These are phyloP conservation scores for Adansonia rubrostipa DNA, from an alignment of 441 rosid species.

Conservation along the genomic window DNA sequence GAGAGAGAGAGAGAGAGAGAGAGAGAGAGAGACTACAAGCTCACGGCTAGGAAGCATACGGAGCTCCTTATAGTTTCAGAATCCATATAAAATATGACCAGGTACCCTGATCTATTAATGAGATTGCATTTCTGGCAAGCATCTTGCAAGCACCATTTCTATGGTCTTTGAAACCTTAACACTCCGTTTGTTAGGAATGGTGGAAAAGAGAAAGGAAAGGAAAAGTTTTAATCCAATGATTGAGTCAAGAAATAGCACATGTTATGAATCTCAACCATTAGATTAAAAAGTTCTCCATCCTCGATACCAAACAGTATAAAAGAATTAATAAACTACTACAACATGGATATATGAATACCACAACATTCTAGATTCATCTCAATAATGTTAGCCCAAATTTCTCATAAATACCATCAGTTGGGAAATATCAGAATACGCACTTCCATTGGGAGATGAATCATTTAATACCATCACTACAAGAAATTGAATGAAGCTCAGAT, in stretches of 20 bases:
- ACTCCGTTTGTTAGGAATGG: neutral
- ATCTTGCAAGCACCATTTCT: neutral
- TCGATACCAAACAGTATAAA: neutral
- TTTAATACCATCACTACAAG: no score
- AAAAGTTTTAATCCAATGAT: neutral
- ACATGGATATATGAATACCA: conserved; percentile 1
- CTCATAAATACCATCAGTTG: neutral
- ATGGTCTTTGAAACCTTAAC: no score
- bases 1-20: no score
- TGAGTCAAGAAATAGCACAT: neutral
- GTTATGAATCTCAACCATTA: neutral
- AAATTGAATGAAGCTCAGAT: no score
- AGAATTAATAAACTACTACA: neutral
- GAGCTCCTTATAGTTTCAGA: conserved; percentile 3
- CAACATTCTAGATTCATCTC: conserved; percentile 1
- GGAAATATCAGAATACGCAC: no score
- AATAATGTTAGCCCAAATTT: neutral
- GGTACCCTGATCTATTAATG: neutral
- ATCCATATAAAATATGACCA: neutral
- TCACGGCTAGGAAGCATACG: neutral
- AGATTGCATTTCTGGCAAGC: neutral
- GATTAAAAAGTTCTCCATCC: neutral
- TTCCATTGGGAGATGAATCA: no score
- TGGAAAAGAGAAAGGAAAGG: neutral
- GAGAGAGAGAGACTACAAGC: neutral